phyloP scores from a whole-genome alignment of 495 filamentous ascomycete species.

The Thozetella sp. region DNA sequence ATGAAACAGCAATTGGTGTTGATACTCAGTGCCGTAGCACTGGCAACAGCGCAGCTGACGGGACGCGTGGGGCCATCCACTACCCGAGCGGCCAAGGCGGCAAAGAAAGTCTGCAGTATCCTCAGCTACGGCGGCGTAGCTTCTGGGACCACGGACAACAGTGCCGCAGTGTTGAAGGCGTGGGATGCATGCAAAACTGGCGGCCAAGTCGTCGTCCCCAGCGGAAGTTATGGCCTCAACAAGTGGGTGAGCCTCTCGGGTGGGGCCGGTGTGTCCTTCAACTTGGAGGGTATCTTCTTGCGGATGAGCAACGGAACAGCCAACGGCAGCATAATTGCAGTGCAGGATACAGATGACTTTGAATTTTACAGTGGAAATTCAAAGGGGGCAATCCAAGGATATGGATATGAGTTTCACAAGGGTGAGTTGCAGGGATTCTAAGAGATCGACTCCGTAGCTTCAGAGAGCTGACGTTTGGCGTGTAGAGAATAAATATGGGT shows the following conservation, averaged over 20 bases:
- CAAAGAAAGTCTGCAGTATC: conserved; percentile 34
- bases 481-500: not conserved
- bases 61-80: conserved; percentile 46
- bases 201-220: conserved; percentile 38
- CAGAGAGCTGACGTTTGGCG: not conserved
- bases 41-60: conserved; percentile 33
- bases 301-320: conserved; percentile 24
- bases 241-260: conserved; percentile 19
- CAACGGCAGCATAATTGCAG: conserved; percentile 53
- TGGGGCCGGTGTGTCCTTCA: conserved; percentile 9
- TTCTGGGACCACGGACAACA: conserved; percentile 47
- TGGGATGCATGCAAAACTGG: conserved; percentile 43
- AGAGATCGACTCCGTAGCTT: not conserved
- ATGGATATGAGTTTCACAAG: conserved; percentile 39
- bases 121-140: conserved; percentile 51
- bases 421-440: conserved; percentile 5
- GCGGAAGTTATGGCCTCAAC: conserved; percentile 33
- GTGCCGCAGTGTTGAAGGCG: conserved; percentile 44
- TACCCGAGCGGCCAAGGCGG: conserved; percentile 12
- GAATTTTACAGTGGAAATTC: conserved; percentile 54
- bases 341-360: conserved; percentile 50
- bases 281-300: conserved; percentile 48
- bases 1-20: not conserved
- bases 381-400: conserved; percentile 53
- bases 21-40: not conserved